Evolutionary conservation across 331 rosid genomes (phyloP).

Genomic region (Malus hybrid): DNA sequence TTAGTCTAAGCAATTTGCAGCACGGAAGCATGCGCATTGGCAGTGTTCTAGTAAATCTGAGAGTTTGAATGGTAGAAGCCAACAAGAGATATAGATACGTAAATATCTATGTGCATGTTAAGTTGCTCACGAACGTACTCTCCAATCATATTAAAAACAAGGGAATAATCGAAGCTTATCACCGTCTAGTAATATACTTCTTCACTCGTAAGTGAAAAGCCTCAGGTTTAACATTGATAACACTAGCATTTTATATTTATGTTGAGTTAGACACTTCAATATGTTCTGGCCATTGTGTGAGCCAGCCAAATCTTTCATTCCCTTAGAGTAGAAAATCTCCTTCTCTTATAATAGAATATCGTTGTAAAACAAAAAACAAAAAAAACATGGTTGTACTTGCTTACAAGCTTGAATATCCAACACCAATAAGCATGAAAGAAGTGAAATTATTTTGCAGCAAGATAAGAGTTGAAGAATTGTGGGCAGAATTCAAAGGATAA

Average conservation of each 20-base stretch:
- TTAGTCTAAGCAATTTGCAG: not conserved
- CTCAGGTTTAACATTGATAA: not conserved
- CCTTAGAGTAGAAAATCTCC: not conserved
- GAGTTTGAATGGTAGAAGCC: constrained; percentile 1
- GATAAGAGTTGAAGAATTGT: too few relatives aligned
- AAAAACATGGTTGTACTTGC: too few relatives aligned
- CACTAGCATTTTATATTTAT: too few relatives aligned
- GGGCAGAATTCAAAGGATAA: too few relatives aligned
- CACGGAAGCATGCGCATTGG: constrained; percentile 2
- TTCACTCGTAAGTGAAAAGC: not conserved
- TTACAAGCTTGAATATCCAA: too few relatives aligned
- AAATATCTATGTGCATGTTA: not conserved
- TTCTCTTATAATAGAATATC: too few relatives aligned
- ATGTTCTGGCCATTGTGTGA: not conserved
- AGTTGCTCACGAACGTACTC: not conserved
- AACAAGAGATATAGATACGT: not conserved
- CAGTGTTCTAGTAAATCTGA: not conserved
- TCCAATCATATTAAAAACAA: not conserved
- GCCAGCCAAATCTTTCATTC: not conserved
- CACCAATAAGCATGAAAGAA: too few relatives aligned
- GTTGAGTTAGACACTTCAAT: not conserved
- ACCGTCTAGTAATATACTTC: too few relatives aligned
- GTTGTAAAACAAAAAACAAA: too few relatives aligned
- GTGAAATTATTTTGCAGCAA: too few relatives aligned
- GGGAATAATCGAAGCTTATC: not conserved